A percentile compares a stretch with the other conserved stretches of the same genome.
Evolutionary conservation across 2,329 filamentous ascomycete species (phyloP).

Genomic region (Cercospora sp.): DNA sequence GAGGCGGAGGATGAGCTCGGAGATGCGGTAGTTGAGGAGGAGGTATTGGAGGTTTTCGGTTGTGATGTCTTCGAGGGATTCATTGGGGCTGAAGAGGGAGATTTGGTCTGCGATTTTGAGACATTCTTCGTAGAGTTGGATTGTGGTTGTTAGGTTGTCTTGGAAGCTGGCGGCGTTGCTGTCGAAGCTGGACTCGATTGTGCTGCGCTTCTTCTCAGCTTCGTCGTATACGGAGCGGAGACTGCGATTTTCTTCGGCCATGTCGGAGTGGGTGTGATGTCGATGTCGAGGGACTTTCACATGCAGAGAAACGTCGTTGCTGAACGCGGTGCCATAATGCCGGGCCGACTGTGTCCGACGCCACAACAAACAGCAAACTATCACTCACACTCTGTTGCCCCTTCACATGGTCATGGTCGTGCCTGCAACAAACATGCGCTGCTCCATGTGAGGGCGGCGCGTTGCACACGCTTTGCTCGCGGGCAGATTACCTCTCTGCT

Average conservation of each 20-base stretch:
- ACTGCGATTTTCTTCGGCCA: slow-evolving; percentile 53
- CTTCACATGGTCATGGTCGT: background rate
- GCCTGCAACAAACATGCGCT: background rate
- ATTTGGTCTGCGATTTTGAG: slow-evolving; percentile 67
- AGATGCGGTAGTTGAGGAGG: slow-evolving; percentile 72
- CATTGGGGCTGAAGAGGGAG: slow-evolving; percentile 87
- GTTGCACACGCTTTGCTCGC: background rate
- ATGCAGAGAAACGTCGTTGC: slow-evolving; percentile 4
- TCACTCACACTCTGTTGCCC: background rate
- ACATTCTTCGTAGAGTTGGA: slow-evolving; percentile 72
- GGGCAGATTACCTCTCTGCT: slow-evolving; percentile 1
- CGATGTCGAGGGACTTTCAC: background rate
- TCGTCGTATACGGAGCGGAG: slow-evolving; percentile 53
- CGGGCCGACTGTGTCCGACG: background rate
- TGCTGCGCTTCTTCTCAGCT: slow-evolving; percentile 58
- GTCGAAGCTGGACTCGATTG: slow-evolving; percentile 64
- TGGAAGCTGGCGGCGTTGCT: slow-evolving; percentile 66
- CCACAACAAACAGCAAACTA: slow-evolving; percentile 2
- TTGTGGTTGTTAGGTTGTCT: slow-evolving; percentile 64
- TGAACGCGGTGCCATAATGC: background rate
- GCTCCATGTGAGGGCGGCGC: background rate
- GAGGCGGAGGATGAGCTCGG: slow-evolving; percentile 73
- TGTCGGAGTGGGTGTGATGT: slow-evolving; percentile 22
- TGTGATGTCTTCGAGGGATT: slow-evolving; percentile 80
- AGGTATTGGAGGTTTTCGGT: slow-evolving; percentile 85